These are phyloP conservation scores for Dryadomyces quercus-mongolicae DNA, from an alignment of 2,329 filamentous ascomycete species.

Conservation along the genomic window DNA sequence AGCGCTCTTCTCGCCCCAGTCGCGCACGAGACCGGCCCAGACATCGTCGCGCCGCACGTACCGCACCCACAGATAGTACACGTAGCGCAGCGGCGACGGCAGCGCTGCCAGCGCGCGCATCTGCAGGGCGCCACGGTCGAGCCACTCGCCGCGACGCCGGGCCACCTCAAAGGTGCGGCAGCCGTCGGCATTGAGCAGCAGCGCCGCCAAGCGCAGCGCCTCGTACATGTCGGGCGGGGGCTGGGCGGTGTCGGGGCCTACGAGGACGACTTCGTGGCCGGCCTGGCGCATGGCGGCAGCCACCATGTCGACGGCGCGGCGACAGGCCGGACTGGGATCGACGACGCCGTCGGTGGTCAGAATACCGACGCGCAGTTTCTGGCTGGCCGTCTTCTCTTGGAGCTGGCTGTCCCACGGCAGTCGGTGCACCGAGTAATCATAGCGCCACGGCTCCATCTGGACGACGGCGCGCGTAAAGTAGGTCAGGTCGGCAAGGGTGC, in stretches of 20 bases:
- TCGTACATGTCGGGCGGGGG: slow-evolving; percentile 54
- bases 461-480: slow-evolving; percentile 77
- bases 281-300: slow-evolving; percentile 54
- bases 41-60: slow-evolving; percentile 65
- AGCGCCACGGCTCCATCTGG: slow-evolving; percentile 75
- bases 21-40: slow-evolving; percentile 65
- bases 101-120: slow-evolving; percentile 64
- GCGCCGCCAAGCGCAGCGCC: slow-evolving; percentile 62
- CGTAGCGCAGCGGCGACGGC: slow-evolving; percentile 61
- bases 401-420: slow-evolving; percentile 61
- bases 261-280: slow-evolving; percentile 62
- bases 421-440: slow-evolving; percentile 76
- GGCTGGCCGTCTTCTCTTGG: slow-evolving; percentile 46
- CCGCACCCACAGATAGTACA: slow-evolving; percentile 85
- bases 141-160: slow-evolving; percentile 65
- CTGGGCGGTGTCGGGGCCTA: slow-evolving; percentile 27
- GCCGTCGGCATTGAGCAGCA: slow-evolving; percentile 76
- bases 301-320: slow-evolving; percentile 59
- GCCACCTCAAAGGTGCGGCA: slow-evolving; percentile 68
- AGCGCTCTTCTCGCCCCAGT: slow-evolving; percentile 63
- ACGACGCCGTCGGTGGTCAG: slow-evolving; percentile 73
- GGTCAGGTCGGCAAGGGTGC: slow-evolving; percentile 67
- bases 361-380: slow-evolving; percentile 60
- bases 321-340: slow-evolving; percentile 74
- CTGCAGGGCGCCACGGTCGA: slow-evolving; percentile 65